Base-by-base conservation (phyloP, 192 early-diverging fungal species). In the Coemansia sp. region DNA sequence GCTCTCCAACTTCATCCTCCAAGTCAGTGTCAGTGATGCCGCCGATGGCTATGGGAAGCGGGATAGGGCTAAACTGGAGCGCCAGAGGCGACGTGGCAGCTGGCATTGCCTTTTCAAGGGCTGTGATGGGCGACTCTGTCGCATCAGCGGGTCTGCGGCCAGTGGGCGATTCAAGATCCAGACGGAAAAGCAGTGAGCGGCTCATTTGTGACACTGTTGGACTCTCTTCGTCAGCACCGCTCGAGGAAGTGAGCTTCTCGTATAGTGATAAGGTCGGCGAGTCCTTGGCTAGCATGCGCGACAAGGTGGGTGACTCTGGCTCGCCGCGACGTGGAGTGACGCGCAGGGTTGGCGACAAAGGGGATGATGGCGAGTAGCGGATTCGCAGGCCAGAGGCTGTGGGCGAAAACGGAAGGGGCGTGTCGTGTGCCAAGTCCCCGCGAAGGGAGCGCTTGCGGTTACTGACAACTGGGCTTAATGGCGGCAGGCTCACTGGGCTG, bases 401-500 rank as follows among this genome's bases (percentile, higher is more conserved):
- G 15, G 76, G 76, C 36, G 76, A 80, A 38, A 80, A 80, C 48
- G 60, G 67, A 24, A 58, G 53, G 26, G 71, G 52, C 19, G 71
- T 46, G 55, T 80, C 76, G 35, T 69, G 67, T 5, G 44, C 40
- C 67, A 63, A 21, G 10, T 73, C 76, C 2, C 56, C 55, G 21
- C 71, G 70, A 5, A 70, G 32, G 14, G 67, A 39, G 37, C 76
- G 76, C 39, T 67, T 69, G 53, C 76, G 71, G 53, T 29, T 69
- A 63, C 80, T 82, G 12, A 82, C 70, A 8, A 82, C 71, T 11
- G 80, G 80, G 48, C 80, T 82, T 10, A 82, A 71, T 8, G 80
- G 80, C 11, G 80, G 80, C 29, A 82, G 58, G 41, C 70, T 74
- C 40, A 74, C 71, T 18, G 80, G 74, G 37, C 74, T 82, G 63